Evolutionary conservation across 495 filamentous ascomycete species (phyloP), one percentile per base, ranked within the genome.

Genomic region (Apiosordaria backusii): DNA sequence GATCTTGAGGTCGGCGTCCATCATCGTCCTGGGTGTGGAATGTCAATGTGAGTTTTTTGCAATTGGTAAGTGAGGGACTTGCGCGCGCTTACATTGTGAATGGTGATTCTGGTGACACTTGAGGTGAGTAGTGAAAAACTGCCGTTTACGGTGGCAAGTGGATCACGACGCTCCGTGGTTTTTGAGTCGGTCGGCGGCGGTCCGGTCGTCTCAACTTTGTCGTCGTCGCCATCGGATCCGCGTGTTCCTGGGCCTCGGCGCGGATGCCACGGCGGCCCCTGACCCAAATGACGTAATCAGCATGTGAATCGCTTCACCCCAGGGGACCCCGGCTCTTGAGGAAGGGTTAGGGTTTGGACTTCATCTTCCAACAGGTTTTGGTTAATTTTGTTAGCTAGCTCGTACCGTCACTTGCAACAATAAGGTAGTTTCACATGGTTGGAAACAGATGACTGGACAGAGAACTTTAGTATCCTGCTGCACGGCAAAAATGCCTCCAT

Each of bases 1-100:
- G 5, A 79, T 57, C 1, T 6, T 3, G 25, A 54, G 62, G 4
- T 23, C 35, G 0, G 67, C 24, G 35, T 61, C 52, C 9, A 19
- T 7, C 3, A n/a, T 55, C 22, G 7, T 21, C 9, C 21, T 55
- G 4, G n/a, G 52, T 55, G n/a, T n/a, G n/a, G n/a, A 21, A 21
- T 7, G 52, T 55, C 18, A 22, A 6, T 55, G 52, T 7, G 22
- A 23, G 40, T 50, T 50, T 50, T n/a, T 45, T 7, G 6, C 35
- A 3, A 45, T 45, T 7, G 3, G 9, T 45, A 15, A 45, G 35
- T 45, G 35, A 45, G 35, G 16, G 35, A 15, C 16, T 45, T 45
- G 0, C 3, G 3, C 3, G 35, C 2, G 9, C 35, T 45, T 45
- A 13, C 35, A 45, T 45, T 6, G 9, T 45, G 5, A 45, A 2